Conservation (phyloP, 495 filamentous ascomycete species). For the Annulohypoxylon stygium region DNA sequence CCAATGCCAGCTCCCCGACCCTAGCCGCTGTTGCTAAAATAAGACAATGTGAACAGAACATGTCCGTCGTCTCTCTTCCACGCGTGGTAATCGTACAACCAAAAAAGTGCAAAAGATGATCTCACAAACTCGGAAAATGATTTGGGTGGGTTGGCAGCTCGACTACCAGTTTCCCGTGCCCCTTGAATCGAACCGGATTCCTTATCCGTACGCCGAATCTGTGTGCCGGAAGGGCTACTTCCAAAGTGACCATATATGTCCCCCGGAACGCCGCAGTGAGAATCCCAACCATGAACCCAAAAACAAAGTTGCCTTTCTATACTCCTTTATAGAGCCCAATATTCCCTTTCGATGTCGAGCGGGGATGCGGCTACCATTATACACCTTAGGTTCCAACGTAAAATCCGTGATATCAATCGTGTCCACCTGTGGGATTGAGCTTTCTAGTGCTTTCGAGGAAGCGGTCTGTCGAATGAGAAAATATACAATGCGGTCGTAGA, state of each 20-base stretch:
- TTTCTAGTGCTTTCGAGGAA: conserved; percentile 47
- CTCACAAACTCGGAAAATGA: conserved; percentile 22
- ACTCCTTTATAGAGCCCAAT: conserved; percentile 37
- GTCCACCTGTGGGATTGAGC: conserved; percentile 46
- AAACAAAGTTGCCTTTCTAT: conserved; percentile 43
- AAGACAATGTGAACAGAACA: conserved; percentile 5
- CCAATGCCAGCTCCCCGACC: conserved; percentile 4
- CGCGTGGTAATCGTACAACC: conserved; percentile 40
- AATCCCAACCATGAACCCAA: conserved; percentile 32
- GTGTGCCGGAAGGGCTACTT: conserved; percentile 36
- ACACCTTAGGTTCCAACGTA: conserved; percentile 44
- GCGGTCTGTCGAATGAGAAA: conserved; percentile 30
- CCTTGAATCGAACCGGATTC: conserved; percentile 22
- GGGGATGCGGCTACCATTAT: conserved; percentile 30
- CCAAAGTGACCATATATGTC: conserved; percentile 27
- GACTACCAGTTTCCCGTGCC: conserved; percentile 31
- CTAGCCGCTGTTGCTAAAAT: neutral
- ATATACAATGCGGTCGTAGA: conserved; percentile 52
- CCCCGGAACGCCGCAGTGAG: conserved; percentile 43
- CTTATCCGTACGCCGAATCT: conserved; percentile 31
- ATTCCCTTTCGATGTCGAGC: conserved; percentile 12
- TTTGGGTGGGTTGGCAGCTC: conserved; percentile 28
- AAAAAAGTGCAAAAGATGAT: conserved; percentile 2
- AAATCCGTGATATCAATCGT: conserved; percentile 50
- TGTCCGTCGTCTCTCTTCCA: conserved; percentile 30